These are phyloP conservation scores for Myxozyma monticola DNA, from an alignment of 805 yeast genomes.

Conservation along the genomic window DNA sequence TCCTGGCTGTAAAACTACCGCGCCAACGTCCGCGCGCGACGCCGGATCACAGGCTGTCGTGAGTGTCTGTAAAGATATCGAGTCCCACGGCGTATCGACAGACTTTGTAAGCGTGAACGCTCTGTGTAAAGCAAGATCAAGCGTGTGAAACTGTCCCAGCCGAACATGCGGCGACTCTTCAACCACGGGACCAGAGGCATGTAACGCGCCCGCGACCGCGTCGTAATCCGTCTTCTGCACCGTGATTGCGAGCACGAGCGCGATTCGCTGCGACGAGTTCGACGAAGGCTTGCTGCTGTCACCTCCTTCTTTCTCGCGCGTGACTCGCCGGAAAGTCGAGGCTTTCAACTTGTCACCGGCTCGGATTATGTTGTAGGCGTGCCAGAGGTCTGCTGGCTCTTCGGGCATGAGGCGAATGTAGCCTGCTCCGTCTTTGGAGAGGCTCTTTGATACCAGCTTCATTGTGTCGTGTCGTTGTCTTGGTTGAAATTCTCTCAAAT, in stretches of 20 bases:
- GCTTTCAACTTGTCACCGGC: slow-evolving; percentile 73
- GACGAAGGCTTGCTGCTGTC: slow-evolving; percentile 40
- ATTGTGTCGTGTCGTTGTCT: too few species aligned
- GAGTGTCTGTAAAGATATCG: slow-evolving; percentile 60
- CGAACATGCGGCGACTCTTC: slow-evolving; percentile 74
- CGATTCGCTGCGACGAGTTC: slow-evolving; percentile 50
- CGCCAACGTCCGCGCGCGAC: slow-evolving; percentile 86
- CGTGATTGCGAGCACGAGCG: slow-evolving; percentile 58
- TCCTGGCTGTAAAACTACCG: slow-evolving; percentile 86
- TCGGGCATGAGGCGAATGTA: slow-evolving; percentile 69
- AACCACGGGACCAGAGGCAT: slow-evolving; percentile 75
- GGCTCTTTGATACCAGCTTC: slow-evolving; percentile 55
- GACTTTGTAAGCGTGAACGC: slow-evolving; percentile 65
- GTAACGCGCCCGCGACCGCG: slow-evolving; percentile 70
- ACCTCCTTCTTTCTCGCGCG: too few species aligned
- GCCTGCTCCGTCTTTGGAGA: slow-evolving; percentile 65
- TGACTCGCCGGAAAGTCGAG: slow-evolving; percentile 59
- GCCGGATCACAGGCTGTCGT: slow-evolving; percentile 73
- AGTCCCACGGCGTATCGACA: slow-evolving; percentile 68
- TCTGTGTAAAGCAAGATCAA: slow-evolving; percentile 70
- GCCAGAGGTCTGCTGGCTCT: slow-evolving; percentile 91
- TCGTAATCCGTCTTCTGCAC: slow-evolving; percentile 76
- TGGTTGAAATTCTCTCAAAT: too few species aligned
- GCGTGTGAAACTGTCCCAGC: slow-evolving; percentile 82
- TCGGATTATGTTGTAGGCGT: slow-evolving; percentile 74